Base-by-base conservation (phyloP, 2,329 filamentous ascomycete genomes). In the Neofusicoccum sp. region DNA sequence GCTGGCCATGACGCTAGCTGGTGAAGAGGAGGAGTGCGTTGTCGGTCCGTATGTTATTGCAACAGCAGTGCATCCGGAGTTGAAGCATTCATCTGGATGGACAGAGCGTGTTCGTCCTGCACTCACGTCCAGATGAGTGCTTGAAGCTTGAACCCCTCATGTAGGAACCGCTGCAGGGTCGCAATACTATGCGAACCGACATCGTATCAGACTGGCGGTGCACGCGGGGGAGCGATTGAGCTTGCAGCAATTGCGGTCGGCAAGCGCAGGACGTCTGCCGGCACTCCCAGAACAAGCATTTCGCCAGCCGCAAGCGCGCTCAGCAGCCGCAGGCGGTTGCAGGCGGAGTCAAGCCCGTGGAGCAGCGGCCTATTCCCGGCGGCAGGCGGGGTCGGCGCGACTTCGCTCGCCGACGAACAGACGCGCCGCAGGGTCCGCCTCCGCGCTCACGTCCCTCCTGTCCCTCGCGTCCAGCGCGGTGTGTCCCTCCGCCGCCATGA, bases 271-370 rank as follows among this genome's bases (percentile, higher is more conserved):
- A 29, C 50, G 50, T 54, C 50, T 54, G 50, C 22, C 50, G 36
- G 28, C 36, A 47, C 12, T 29, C 44, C 12, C 44, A 48, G 22
- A 12, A 33, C 45, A 48, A 56, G 37, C 52, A 31, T 41, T 36
- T 41, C 29, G 36, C 34, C 41, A 6, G 41, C 43, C n/a, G 22
- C 29, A 7, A 28, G 6, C 7, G 29, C 31, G 47, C 47, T 22
- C 22, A 22, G 22, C 22, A 22, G 22, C 22, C 22, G 22, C 22
- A 22, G 36, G 16, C n/a, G 41, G 34, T 16, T 29, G 49, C 49
- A 52, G 49, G n/a, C 49, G 49, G 49, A 54, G 49, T 54, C 34
- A 37, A 54, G 54, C 39, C 54, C 39, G 54, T 36, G 31, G 7
- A 22, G 28, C 12, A 58, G 41, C 54, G 41, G 41, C 11, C 39